Conservation (phyloP, 2,329 filamentous ascomycete species). For the Epichloe amarillans region DNA sequence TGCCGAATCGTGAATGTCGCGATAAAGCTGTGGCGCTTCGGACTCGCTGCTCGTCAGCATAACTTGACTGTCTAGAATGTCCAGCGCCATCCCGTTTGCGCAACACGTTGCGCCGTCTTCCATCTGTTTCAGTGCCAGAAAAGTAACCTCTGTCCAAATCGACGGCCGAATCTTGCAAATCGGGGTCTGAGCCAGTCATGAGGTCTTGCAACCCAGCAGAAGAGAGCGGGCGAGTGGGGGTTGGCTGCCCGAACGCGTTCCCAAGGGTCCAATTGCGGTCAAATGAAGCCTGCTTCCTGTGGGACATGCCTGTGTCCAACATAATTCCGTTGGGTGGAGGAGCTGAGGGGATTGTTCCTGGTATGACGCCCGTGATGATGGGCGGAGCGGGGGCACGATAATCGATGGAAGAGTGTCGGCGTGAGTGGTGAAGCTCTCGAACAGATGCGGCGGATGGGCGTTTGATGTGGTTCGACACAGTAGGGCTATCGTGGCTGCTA, state of each 20-base stretch:
- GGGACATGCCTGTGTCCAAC: constrained; percentile 25
- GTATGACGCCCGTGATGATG: constrained; percentile 9
- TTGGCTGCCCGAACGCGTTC: constrained; percentile 27
- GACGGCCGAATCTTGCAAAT: constrained; percentile 33
- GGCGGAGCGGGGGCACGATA: constrained; percentile 30
- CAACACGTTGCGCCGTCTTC: constrained; percentile 61
- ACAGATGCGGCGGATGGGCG: constrained; percentile 71
- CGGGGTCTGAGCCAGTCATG: constrained; percentile 22
- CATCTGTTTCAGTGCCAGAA: constrained; percentile 74
- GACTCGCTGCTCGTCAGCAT: constrained; percentile 59
- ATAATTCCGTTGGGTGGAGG: constrained; percentile 30
- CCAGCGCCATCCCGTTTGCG: constrained; percentile 58
- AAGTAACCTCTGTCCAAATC: constrained; percentile 87
- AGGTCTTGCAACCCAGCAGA: constrained; percentile 37
- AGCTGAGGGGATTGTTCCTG: constrained; percentile 17
- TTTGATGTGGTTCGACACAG: constrained; percentile 35
- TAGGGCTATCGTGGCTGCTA: constrained; percentile 30
- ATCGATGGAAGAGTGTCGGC: constrained; percentile 80
- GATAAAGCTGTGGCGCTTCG: constrained; percentile 53
- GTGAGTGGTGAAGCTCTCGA: constrained; percentile 68
- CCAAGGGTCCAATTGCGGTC: constrained; percentile 58
- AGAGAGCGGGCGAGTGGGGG: constrained; percentile 33
- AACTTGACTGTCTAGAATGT: constrained; percentile 62
- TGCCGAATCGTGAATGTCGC: constrained; percentile 66
- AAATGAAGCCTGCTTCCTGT: constrained; percentile 57